Conservation (phyloP, 2,329 filamentous ascomycete genomes). For the Diaporthe citriasiana region DNA sequence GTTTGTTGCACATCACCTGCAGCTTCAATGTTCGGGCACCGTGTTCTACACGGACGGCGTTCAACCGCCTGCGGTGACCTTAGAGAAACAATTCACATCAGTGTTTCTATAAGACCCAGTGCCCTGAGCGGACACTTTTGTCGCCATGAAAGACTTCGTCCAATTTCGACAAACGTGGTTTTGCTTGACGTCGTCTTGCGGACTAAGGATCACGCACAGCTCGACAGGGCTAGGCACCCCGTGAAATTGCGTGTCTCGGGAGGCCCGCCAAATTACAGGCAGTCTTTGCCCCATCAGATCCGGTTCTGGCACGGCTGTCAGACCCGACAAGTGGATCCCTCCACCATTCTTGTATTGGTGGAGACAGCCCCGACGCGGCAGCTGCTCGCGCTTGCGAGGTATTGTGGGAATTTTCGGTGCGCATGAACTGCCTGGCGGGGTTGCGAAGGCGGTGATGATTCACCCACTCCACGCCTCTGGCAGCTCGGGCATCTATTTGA, state of each 20-base stretch:
- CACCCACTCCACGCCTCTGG: not conserved
- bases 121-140: not conserved
- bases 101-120: not conserved
- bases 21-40: conserved; percentile 13
- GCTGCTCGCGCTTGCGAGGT: conserved; percentile 32
- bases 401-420: conserved; percentile 35
- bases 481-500: not conserved
- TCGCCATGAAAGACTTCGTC: not conserved
- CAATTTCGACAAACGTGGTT: not conserved
- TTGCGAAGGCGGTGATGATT: conserved; percentile 36
- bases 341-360: conserved; percentile 35
- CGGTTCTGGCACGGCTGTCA: conserved; percentile 41
- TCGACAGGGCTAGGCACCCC: conserved; percentile 22
- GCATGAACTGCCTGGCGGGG: conserved; percentile 39
- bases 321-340: conserved; percentile 28
- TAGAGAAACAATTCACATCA: not conserved
- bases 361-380: conserved; percentile 38
- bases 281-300: conserved; percentile 34
- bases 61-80: not conserved
- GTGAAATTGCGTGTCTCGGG: conserved; percentile 40
- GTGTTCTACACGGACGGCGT: conserved; percentile 8
- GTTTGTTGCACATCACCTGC: conserved; percentile 20
- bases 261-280: conserved; percentile 43
- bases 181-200: not conserved
- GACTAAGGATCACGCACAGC: conserved; percentile 10